Conservation (phyloP, 2,329 filamentous ascomycete species). For the Cytospora piceicola region DNA sequence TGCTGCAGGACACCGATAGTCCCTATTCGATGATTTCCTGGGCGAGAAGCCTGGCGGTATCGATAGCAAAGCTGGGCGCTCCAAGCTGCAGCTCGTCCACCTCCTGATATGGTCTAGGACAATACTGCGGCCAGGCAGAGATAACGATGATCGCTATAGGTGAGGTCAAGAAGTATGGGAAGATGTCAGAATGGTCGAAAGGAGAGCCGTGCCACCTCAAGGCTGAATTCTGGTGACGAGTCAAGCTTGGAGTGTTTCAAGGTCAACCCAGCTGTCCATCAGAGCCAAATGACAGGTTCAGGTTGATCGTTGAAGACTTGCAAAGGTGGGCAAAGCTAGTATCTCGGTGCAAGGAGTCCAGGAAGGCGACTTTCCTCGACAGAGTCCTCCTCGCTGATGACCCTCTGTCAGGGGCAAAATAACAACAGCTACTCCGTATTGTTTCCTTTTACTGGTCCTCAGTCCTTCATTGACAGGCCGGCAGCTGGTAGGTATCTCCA, state of each 20-base stretch:
- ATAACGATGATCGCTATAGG: conserved; percentile 1
- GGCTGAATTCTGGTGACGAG: background rate
- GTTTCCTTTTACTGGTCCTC: conserved; percentile 13
- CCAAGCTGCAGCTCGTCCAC: conserved; percentile 14
- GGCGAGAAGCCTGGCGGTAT: conserved; percentile 12
- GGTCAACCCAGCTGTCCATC: background rate
- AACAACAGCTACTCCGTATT: conserved; percentile 7
- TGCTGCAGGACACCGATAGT: conserved; percentile 16
- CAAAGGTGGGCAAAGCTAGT: conserved; percentile 1
- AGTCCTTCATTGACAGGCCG: conserved; percentile 4
- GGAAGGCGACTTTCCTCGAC: conserved; percentile 7
- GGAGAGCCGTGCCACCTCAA: background rate
- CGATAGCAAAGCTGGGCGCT: conserved; percentile 5
- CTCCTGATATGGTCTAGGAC: conserved; percentile 11
- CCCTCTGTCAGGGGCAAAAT: conserved; percentile 16
- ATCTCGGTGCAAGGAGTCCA: conserved; percentile 6
- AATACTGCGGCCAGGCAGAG: background rate
- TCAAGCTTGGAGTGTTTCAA: conserved; percentile 14
- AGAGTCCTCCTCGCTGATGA: conserved; percentile 1
- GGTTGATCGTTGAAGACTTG: conserved; percentile 10
- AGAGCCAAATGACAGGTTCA: conserved; percentile 12
- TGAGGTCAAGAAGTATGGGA: conserved; percentile 2
- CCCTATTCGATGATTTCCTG: background rate
- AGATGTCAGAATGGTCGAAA: background rate
- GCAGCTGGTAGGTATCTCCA: conserved; percentile 15